Evolutionary conservation across 2,329 filamentous ascomycete genomes (phyloP).

Genomic region (Botryotinia calthae): DNA sequence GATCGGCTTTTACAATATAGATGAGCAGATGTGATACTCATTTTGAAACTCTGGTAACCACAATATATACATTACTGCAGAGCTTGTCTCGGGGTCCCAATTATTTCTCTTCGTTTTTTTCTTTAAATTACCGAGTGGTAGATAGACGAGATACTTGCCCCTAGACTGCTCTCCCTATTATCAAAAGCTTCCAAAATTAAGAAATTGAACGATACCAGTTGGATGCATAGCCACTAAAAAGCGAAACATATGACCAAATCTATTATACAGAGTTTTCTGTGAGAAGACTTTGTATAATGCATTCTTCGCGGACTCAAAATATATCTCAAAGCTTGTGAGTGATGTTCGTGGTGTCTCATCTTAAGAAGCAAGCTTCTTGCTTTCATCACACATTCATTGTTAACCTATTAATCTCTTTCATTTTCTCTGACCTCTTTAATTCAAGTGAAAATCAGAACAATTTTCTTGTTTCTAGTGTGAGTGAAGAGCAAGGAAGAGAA

Average conservation of each 20-base stretch:
- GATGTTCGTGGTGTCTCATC: background rate
- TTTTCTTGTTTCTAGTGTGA: background rate
- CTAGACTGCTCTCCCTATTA: background rate
- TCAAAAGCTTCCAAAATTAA: background rate
- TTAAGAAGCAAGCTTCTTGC: background rate
- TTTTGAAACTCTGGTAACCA: no score
- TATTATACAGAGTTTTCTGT: background rate
- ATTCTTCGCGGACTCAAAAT: background rate
- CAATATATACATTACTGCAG: rapidly evolving
- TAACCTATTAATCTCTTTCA: background rate
- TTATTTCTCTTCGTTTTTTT: background rate
- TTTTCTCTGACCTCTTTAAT: background rate
- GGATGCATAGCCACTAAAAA: background rate
- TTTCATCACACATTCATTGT: background rate
- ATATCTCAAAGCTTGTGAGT: background rate
- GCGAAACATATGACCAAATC: background rate
- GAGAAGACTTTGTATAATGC: background rate
- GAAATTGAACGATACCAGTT: background rate
- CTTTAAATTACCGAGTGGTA: background rate
- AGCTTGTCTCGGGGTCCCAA: background rate
- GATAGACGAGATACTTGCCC: background rate
- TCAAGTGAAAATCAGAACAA: background rate
- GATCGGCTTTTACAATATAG: background rate
- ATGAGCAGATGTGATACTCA: background rate
- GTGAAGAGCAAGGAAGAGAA: background rate